Conservation (phyloP, 148 eudicot species). For the Rhododendron henanense region DNA sequence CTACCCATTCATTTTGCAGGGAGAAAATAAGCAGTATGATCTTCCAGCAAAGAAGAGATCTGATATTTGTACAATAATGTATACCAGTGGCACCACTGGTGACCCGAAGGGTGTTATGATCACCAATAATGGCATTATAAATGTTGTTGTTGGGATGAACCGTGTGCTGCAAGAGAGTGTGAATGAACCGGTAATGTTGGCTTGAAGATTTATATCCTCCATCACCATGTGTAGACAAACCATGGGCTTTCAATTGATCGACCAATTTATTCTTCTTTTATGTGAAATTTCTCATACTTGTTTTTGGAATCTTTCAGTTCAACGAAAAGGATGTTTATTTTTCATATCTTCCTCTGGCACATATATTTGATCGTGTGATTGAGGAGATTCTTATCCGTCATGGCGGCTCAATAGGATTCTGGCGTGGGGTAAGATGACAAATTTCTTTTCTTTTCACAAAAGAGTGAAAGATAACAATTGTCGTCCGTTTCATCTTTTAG, state of each 20-base stretch:
- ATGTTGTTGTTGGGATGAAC: conserved; percentile 73
- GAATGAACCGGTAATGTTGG: conserved; percentile 60
- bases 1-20: conserved; percentile 45
- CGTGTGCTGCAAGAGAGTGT: conserved; percentile 58
- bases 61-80: conserved; percentile 96
- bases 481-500: conserved; percentile 34
- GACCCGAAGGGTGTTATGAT: conserved; percentile 97
- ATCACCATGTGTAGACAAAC: neutral
- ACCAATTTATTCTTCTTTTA: neutral
- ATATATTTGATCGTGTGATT: conserved; percentile 92
- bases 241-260: neutral
- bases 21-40: conserved; percentile 60
- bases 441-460: neutral
- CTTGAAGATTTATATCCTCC: neutral
- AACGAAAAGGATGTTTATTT: conserved; percentile 65
- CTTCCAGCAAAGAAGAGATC: conserved; percentile 58
- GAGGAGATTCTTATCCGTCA: conserved; percentile 78
- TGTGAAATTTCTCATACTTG: conserved; percentile 3
- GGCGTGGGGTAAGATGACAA: conserved; percentile 86
- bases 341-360: conserved; percentile 96
- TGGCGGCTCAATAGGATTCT: conserved; percentile 89
- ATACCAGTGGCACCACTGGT: conserved; percentile 99
- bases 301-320: conserved; percentile 46
- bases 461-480: conserved; percentile 3
- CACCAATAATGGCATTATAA: conserved; percentile 76